Base-by-base conservation (phyloP, 116 monocot species). In the Cymodocea nodosa region DNA sequence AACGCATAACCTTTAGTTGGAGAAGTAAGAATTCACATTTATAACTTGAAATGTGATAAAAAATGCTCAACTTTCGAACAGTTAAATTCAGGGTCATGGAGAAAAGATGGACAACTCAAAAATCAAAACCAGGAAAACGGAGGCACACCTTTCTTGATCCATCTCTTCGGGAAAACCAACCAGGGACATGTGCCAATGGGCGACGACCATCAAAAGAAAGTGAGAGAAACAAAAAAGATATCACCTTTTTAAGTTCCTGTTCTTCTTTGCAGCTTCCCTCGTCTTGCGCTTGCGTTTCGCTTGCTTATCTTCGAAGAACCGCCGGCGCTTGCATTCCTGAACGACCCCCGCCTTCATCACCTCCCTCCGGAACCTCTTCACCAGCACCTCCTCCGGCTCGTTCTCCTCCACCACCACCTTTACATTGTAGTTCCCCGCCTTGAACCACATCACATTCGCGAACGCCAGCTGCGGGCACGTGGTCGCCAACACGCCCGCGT, bases 371-470 rank as follows among this genome's bases (percentile, higher is more conserved):
- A 87, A 87, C 69, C 76, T 59, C 71, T 76, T 15, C 44, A 87
- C 62, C 64, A 79, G 53, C 51, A 52, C 64, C 58, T 87, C 84
- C 56, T 76, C 75, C 23, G 74, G 62, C 67, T 87, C 84, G 17
- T 84, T 79, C 58, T 87, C 87, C 0, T 65, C 73, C 5, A 84
- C 87, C 60, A 76, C 68, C 56, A 87, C 66, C 76, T 84, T 73
- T 23, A 78, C 76, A 56, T 87, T 87, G 76, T 77, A 84, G 64
- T 54, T 35, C 57, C 66, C 73, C 44, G 65, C 52, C 62, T 74
- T 74, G 74, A 40, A 68, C 52, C 23, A 40, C 23, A 68, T 51
- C 68, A 68, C 61, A 44, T 74, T 67, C 39, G 68, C 68, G 14
- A 7, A 44, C 0, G 61, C 68, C 68, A 55, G 17, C 15, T 68